Evolutionary conservation across 2,329 filamentous ascomycete genomes (phyloP).

Genomic region (Sporothrix sp.): DNA sequence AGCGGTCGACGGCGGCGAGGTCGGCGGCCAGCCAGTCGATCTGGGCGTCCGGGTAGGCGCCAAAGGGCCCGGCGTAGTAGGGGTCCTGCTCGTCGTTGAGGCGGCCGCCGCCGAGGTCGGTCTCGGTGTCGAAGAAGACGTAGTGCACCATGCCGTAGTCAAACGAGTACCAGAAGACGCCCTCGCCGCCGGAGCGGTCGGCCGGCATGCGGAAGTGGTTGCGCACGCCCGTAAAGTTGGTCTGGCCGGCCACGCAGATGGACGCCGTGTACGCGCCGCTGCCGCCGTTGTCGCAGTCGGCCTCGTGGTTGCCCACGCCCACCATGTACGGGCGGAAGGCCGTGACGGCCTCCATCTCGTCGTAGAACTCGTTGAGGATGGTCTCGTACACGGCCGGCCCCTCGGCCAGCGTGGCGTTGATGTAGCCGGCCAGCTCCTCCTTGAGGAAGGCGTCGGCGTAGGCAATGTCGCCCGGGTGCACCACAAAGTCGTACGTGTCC

Average conservation of each 20-base stretch:
- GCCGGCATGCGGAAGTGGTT: constrained; percentile 19
- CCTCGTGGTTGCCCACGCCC: constrained; percentile 37
- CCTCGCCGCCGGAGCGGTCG: constrained; percentile 12
- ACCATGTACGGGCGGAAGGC: constrained; percentile 39
- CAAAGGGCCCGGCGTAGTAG: constrained; percentile 2
- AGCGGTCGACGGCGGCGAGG: constrained; percentile 33
- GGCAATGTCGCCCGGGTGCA: constrained; percentile 42
- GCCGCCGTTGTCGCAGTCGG: constrained; percentile 38
- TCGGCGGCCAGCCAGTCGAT: constrained; percentile 34
- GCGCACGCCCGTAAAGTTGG: constrained; percentile 18
- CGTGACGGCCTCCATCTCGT: constrained; percentile 35
- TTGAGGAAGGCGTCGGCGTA: constrained; percentile 37
- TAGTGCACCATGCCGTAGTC: constrained; percentile 18
- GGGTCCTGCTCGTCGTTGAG: constrained; percentile 9
- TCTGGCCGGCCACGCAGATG: constrained; percentile 16
- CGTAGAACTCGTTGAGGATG: constrained; percentile 42
- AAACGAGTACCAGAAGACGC: constrained; percentile 19
- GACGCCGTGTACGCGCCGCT: constrained; percentile 26
- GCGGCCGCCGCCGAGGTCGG: constrained; percentile 15
- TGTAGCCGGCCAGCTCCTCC: constrained; percentile 31
- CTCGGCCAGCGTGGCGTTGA: constrained; percentile 22
- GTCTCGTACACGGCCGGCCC: constrained; percentile 39
- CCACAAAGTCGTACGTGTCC: constrained; percentile 21
- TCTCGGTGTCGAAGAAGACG: constrained; percentile 15
- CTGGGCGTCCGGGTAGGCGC: constrained; percentile 8